Evolutionary conservation across 768 basidiomycete species (phyloP).

Genomic region (Amyloporia xantha): DNA sequence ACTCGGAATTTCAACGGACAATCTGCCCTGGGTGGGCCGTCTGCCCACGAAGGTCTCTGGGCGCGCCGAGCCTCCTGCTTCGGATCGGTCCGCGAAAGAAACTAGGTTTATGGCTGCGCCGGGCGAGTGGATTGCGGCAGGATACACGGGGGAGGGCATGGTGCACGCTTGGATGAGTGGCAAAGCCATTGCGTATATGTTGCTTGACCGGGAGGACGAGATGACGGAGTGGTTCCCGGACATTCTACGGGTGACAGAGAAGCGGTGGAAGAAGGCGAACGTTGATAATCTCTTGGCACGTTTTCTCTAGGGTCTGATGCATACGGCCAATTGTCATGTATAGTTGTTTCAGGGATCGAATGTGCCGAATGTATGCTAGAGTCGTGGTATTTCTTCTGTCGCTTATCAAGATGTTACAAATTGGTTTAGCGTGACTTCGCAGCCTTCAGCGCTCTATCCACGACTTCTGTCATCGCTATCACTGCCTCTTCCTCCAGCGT

Average conservation of each 20-base stretch:
- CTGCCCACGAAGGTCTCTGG: constrained; percentile 45
- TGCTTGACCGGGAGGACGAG: constrained; percentile 34
- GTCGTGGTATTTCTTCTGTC: no score
- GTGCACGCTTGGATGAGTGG: constrained; percentile 62
- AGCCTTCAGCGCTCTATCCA: constrained; percentile 31
- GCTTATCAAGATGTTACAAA: no score
- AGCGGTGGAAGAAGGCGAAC: constrained; percentile 40
- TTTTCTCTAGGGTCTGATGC: constrained; percentile 9
- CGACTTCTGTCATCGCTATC: constrained; percentile 40
- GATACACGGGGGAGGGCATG: constrained; percentile 72
- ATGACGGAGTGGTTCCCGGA: constrained; percentile 44
- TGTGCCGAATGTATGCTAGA: no score
- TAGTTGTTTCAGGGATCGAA: background rate
- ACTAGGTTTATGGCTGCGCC: constrained; percentile 24
- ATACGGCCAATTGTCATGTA: background rate
- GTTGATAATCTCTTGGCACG: constrained; percentile 28
- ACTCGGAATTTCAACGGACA: constrained; percentile 54
- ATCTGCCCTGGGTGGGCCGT: constrained; percentile 64
- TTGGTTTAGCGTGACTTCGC: background rate
- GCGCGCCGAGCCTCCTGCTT: constrained; percentile 23
- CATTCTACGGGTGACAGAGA: constrained; percentile 38
- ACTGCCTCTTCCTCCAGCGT: constrained; percentile 49
- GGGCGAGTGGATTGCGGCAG: constrained; percentile 70
- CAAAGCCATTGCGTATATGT: constrained; percentile 52
- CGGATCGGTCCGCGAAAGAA: background rate